Base-by-base conservation (phyloP, 768 basidiomycete genomes). In the Rossbeevera mucosa region DNA sequence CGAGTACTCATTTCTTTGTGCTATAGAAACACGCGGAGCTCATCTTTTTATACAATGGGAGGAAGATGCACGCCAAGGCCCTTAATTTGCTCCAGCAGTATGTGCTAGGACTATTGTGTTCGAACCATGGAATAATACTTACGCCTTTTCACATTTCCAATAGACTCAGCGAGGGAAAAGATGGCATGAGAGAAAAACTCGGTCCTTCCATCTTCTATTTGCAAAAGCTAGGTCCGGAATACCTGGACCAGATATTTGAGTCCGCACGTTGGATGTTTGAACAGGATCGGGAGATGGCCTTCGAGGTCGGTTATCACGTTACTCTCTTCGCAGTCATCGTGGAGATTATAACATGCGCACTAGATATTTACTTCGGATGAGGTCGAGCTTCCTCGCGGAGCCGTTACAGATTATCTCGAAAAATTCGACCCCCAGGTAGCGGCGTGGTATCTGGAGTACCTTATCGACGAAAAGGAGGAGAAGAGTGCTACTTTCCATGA, bases 331-430 rank as follows among this genome's bases (percentile, higher is more conserved):
- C 9, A 24, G 7, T 38, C n/a, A 1, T 38, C 9, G 18, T 28
- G 16, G 7, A 18, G 22, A 4, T 40, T 12, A 44, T 26, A 18
- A 1, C 14, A 2, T 11, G 2, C 47, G 16, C 21, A 11, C 2
- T 59, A 96, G 93, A 91, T 99, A 38, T 99, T 98, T 64, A 92
- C 86, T 2, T 93, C 94, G 0, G 95, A 97, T 62, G 94, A 97
- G 52, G 88, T 88, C 7, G 93, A 95, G 53, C 78, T 98, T 16
- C 94, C 96, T 20, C 80, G 85, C 2, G 75, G 79, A 28, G 76
- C 76, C 0, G 91, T 96, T 4, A 83, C 86, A 11, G 78, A 85
- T 52, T 93, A 85, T 66, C 78, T 99, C 21, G 87, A 92, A 55
- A 73, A 72, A 25, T 75, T 94, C 29, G 80, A 86, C 57, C 81